Conservation (phyloP, 805 yeast species). For the Wickerhamomyces bovis region DNA sequence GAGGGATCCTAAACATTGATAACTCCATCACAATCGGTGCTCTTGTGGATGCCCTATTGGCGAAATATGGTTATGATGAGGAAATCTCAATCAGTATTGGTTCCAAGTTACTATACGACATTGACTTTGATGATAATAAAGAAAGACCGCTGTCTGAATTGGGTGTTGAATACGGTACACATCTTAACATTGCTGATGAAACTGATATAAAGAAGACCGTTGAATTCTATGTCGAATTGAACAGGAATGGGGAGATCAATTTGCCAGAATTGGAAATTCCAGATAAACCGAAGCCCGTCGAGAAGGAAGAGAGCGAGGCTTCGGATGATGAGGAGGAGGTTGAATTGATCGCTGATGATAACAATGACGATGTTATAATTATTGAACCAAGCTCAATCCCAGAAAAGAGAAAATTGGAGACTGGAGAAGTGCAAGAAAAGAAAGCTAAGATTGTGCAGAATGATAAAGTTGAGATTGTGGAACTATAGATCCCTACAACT, state of each 20-base stretch:
- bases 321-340: conserved; percentile 16
- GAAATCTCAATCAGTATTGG: conserved; percentile 54
- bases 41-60: conserved; percentile 45
- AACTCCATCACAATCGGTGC: conserved; percentile 36
- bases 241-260: conserved; percentile 14
- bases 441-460: conserved; percentile 1
- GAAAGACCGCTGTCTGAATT: conserved; percentile 41
- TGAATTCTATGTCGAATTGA: conserved; percentile 48
- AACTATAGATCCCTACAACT: background rate
- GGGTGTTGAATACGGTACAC: conserved; percentile 54
- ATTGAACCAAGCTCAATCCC: conserved; percentile 10
- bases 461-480: background rate
- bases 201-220: conserved; percentile 57
- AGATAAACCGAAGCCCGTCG: conserved; percentile 15
- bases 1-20: conserved; percentile 42
- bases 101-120: conserved; percentile 62
- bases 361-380: conserved; percentile 18
- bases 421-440: background rate
- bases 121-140: conserved; percentile 80
- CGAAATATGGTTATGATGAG: conserved; percentile 48
- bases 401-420: conserved; percentile 20
- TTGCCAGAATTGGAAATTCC: conserved; percentile 32
- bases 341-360: conserved; percentile 9
- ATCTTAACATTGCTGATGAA: conserved; percentile 73
- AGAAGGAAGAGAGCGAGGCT: conserved; percentile 20